Base-by-base conservation (phyloP, 192 early-diverging fungal species). In the Glomus cerebriforme region DNA sequence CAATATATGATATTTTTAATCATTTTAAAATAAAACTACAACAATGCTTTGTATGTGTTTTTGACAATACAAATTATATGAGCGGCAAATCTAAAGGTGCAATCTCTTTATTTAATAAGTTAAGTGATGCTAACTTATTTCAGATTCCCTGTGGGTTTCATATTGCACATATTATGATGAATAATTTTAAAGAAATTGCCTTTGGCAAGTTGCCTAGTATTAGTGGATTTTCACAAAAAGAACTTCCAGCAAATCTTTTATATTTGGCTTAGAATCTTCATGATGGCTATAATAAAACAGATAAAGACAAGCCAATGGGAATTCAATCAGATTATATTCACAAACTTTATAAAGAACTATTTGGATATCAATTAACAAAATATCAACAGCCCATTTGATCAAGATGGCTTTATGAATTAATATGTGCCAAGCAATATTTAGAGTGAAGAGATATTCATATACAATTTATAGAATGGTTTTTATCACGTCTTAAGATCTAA, bases 351-450 rank as follows among this genome's bases (percentile, higher is more conserved):
- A 39, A 39, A 39, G 8, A 39, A 39, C 7, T 0, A 39, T 39
- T 39, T 39, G 37, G 1, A 8, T 39, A 39, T 39, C 7, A 39
- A 8, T 0, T 39, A 8, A 39, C 7, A 39, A 39, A 39, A 39
- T 39, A 39, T 8, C 7, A 39, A 39, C 37, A 39, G 7, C 8
- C 37, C 1, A 39, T 9, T 39, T 0, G 8, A 39, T 39, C 37
- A 9, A 39, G 8, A 9, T 39, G 45, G 26, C 24, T 72, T 5
- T 72, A 43, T 27, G 3, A 72, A 26, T 27, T 72, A 43, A 72
- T 13, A 45, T 31, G 26, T 72, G 45, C 37, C 7, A 9, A 72
- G 15, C 45, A 71, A 71, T 71, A 71, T 49, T 47, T 71, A 71
- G n/a, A 71, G 22, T 2, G 10, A 26, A 71, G 7, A 29, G 37